Base-by-base conservation (phyloP, 2,329 filamentous ascomycete species). In the Alternaria alternata region DNA sequence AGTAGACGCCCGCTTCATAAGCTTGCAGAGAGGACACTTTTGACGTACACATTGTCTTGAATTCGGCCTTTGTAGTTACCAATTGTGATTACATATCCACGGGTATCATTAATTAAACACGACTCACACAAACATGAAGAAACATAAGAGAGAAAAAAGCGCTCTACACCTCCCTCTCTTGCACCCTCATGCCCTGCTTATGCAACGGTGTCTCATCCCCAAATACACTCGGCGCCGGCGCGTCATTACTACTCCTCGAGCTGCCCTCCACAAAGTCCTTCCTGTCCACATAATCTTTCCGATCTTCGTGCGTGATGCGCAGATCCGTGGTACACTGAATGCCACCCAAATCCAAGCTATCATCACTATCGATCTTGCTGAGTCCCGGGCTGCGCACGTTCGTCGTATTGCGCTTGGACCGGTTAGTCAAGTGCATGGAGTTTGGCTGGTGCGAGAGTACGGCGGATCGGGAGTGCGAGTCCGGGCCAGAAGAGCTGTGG, bases 191-290 rank as follows among this genome's bases (percentile, higher is more conserved):
- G 6, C 48, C 30, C 16, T 61, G 36, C 59, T 71, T 71, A 20
- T 66, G 64, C 43, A 75, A 32, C 6, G 71, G 71, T 5, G 60
- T 68, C 43, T 75, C 73, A 51, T 75, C 73, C 0, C 66, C 73
- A 60, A 70, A 75, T 51, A 67, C 63, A n/a, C 61, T 63, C n/a
- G 61, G 54, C 42, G 47, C 24, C 18, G 61, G 57, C 30, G 60
- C 63, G 46, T 74, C 73, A 5, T 64, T 62, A 16, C 63, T 68
- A 18, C 68, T 70, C 46, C 65, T 57, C 41, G 65, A 68, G 51
- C 66, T 69, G 1, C 54, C 47, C 2, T 49, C 61, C 20, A 41
- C 28, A n/a, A 57, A 60, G 18, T 61, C 58, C 12, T 46, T 52
- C 30, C 53, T 47, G 4, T 57, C 54, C 4, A 24, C 3, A 12